phyloP scores from a whole-genome alignment of 805 yeast genomes.

The Pichia rugopelliculosa region DNA sequence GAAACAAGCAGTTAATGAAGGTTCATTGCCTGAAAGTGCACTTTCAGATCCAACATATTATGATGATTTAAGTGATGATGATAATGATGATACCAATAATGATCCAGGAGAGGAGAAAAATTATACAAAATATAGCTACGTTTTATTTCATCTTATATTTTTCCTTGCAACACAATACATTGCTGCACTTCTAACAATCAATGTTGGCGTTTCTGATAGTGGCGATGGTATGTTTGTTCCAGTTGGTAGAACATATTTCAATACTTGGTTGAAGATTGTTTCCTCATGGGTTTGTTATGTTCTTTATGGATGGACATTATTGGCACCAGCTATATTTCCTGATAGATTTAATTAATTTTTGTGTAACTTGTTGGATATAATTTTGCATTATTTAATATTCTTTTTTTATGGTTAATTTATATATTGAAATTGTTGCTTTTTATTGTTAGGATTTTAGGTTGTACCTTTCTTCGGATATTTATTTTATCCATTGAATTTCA shows the following conservation, averaged over 20 bases:
- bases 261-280: slow-evolving; percentile 88
- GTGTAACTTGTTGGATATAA: neutral
- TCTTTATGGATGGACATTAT: slow-evolving; percentile 81
- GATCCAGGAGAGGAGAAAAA: slow-evolving; percentile 52
- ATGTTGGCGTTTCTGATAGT: slow-evolving; percentile 67
- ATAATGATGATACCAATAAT: slow-evolving; percentile 18
- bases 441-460: too few relatives aligned
- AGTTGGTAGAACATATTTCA: slow-evolving; percentile 93
- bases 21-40: slow-evolving; percentile 90
- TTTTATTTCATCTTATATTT: slow-evolving; percentile 84
- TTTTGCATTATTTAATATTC: neutral
- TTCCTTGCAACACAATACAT: slow-evolving; percentile 95
- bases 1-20: slow-evolving; percentile 92
- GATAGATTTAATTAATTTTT: slow-evolving; percentile 52
- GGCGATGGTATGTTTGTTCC: slow-evolving; percentile 89
- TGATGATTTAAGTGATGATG: slow-evolving; percentile 29
- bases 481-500: too few relatives aligned
- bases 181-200: slow-evolving; percentile 86
- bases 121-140: slow-evolving; percentile 73
- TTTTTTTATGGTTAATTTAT: too few relatives aligned
- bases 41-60: slow-evolving; percentile 64
- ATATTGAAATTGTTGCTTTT: too few relatives aligned
- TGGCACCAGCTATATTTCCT: slow-evolving; percentile 88
- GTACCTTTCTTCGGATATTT: too few relatives aligned
- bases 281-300: slow-evolving; percentile 89